Evolutionary conservation across 768 basidiomycete genomes (phyloP), one percentile per base, ranked within the genome.

Genomic region (Tulasnella sp.): DNA sequence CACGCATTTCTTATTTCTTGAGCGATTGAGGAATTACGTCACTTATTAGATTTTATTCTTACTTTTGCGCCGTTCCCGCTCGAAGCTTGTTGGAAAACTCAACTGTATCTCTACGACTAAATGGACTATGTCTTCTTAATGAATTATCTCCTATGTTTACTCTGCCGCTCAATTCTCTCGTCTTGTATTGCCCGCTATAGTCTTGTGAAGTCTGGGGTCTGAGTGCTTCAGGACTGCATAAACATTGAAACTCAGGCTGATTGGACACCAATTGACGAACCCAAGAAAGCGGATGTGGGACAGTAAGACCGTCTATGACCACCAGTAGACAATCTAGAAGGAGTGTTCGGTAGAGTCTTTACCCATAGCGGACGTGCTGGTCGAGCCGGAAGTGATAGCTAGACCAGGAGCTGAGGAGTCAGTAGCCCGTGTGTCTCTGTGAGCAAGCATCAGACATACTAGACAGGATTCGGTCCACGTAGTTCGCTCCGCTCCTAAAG

Each of bases 261-360:
- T n/a, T n/a, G n/a, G n/a, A n/a, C n/a, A n/a, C n/a, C n/a, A n/a
- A n/a, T n/a, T n/a, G n/a, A n/a, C n/a, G n/a, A n/a, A n/a, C n/a
- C n/a, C n/a, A n/a, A n/a, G n/a, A n/a, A n/a, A n/a, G n/a, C n/a
- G n/a, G n/a, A n/a, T n/a, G n/a, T n/a, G n/a, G n/a, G n/a, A n/a
- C n/a, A n/a, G n/a, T n/a, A n/a, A n/a, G n/a, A n/a, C n/a, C n/a
- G n/a, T n/a, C n/a, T n/a, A n/a, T n/a, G n/a, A n/a, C n/a, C n/a
- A n/a, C n/a, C 6, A 37, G 66, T 16, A 9, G 5, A 11, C 19
- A 29, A 36, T 8, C 80, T 77, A 92, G 83, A 95, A 96, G 12
- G 84, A 82, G 77, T 94, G 88, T 80, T 96, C 94, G 19, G 94
- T 96, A 22, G 94, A 95, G 78, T 94, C 94, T 77, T 88, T 87